These are phyloP conservation scores for Rubia yunnanensis DNA, from an alignment of 257 asterid genomes.

Conservation along the genomic window DNA sequence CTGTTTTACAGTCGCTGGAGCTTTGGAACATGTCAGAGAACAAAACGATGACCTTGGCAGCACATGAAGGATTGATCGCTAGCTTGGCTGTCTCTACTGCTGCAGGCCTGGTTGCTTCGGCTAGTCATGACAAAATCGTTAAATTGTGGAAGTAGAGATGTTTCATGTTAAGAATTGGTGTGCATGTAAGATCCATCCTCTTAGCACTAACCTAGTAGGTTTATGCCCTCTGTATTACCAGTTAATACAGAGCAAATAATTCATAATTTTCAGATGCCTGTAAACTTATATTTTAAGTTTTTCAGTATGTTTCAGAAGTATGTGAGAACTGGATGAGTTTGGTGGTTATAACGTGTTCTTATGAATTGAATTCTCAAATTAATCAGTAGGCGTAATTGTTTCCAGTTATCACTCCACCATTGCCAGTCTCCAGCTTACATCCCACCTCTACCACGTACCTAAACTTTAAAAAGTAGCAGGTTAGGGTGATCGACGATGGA, in stretches of 20 bases:
- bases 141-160: constrained; percentile 51
- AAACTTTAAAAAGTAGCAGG: no score
- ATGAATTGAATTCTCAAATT: background rate
- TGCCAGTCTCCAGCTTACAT: no score
- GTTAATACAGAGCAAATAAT: background rate
- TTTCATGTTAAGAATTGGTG: background rate
- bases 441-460: no score
- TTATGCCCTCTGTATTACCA: background rate
- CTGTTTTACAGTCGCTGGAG: constrained; percentile 62
- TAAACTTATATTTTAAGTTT: background rate
- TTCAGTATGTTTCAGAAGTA: background rate
- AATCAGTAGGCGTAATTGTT: no score
- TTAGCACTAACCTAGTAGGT: background rate
- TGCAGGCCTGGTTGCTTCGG: constrained; percentile 83
- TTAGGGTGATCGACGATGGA: no score
- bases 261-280: no score
- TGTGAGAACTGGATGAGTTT: background rate
- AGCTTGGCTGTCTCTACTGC: constrained; percentile 67
- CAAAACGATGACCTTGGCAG: constrained; percentile 72
- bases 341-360: background rate
- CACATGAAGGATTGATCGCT: constrained; percentile 74
- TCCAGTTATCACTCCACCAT: no score
- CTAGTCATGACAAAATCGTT: constrained; percentile 78
- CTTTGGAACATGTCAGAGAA: constrained; percentile 82
- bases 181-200: background rate